Conservation (phyloP, 2,329 filamentous ascomycete species). For the Sphaerostilbella broomeana region DNA sequence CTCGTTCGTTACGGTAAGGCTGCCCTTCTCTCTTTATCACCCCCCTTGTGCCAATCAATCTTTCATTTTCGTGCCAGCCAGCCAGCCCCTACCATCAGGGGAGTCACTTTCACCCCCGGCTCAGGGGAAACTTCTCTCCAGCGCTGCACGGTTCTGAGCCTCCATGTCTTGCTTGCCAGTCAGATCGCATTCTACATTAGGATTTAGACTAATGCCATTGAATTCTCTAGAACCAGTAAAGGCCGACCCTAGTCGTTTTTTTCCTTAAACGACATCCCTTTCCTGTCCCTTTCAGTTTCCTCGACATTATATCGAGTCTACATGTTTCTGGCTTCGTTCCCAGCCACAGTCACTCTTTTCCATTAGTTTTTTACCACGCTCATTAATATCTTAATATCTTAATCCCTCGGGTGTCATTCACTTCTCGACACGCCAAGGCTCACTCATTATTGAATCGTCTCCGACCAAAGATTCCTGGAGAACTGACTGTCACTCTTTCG, state of each 20-base stretch:
- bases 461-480: conserved; percentile 46
- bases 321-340: conserved; percentile 41
- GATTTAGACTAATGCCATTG: conserved; percentile 26
- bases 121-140: conserved; percentile 15
- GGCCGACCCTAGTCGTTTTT: conserved; percentile 36
- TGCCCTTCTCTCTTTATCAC: conserved; percentile 20
- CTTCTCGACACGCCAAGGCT: conserved; percentile 19
- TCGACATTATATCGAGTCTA: conserved; percentile 20
- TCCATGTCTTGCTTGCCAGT: conserved; percentile 9
- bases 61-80: conserved; percentile 19
- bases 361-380: conserved; percentile 45
- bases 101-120: conserved; percentile 17
- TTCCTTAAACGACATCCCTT: conserved; percentile 38
- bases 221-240: conserved; percentile 35
- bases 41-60: conserved; percentile 17
- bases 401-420: conserved; percentile 33
- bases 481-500: conserved; percentile 44
- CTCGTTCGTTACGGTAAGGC: conserved; percentile 47
- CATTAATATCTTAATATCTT: conserved; percentile 54
- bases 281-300: conserved; percentile 33
- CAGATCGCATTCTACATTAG: conserved; percentile 16
- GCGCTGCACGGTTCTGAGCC: conserved; percentile 11
- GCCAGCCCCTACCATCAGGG: conserved; percentile 23
- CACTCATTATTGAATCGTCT: conserved; percentile 35
- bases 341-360: conserved; percentile 54